These are phyloP conservation scores for Peronospora destructor DNA, from an alignment of 352 stramenopile genomes.

Conservation along the genomic window DNA sequence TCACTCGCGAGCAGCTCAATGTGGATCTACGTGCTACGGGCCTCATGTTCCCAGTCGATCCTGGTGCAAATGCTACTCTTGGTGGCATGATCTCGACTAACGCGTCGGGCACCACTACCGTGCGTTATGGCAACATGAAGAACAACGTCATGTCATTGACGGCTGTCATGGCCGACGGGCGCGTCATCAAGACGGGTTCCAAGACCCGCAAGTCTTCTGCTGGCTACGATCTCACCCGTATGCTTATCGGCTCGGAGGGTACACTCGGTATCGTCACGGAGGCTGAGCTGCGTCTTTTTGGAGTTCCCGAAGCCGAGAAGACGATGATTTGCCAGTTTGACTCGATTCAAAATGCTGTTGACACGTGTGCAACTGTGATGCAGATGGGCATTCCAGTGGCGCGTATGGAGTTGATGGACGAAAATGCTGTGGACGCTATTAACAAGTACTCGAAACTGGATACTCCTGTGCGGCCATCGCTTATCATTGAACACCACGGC, in stretches of 20 bases:
- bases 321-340: slow-evolving; percentile 92
- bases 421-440: slow-evolving; percentile 67
- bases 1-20: slow-evolving; percentile 92
- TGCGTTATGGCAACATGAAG: slow-evolving; percentile 95
- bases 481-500: slow-evolving; percentile 94
- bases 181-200: slow-evolving; percentile 86
- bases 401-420: slow-evolving; percentile 85
- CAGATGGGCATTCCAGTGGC: slow-evolving; percentile 85
- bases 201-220: slow-evolving; percentile 93
- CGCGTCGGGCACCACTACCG: slow-evolving; percentile 86
- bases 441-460: slow-evolving; percentile 84
- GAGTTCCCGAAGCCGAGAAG: slow-evolving; percentile 85
- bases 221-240: slow-evolving; percentile 93
- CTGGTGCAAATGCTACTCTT: slow-evolving; percentile 92
- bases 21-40: slow-evolving; percentile 78
- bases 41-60: slow-evolving; percentile 96
- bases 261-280: slow-evolving; percentile 94
- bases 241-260: slow-evolving; percentile 94
- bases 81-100: slow-evolving; percentile 93
- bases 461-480: slow-evolving; percentile 74
- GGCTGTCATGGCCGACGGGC: slow-evolving; percentile 86
- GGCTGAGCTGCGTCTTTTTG: slow-evolving; percentile 90
- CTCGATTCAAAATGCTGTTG: slow-evolving; percentile 80
- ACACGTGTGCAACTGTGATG: slow-evolving; percentile 79
- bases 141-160: slow-evolving; percentile 92